Evolutionary conservation across 192 early-diverging fungal species (phyloP), one percentile per base, ranked within the genome.

Genomic region (Diversispora eburnea): DNA sequence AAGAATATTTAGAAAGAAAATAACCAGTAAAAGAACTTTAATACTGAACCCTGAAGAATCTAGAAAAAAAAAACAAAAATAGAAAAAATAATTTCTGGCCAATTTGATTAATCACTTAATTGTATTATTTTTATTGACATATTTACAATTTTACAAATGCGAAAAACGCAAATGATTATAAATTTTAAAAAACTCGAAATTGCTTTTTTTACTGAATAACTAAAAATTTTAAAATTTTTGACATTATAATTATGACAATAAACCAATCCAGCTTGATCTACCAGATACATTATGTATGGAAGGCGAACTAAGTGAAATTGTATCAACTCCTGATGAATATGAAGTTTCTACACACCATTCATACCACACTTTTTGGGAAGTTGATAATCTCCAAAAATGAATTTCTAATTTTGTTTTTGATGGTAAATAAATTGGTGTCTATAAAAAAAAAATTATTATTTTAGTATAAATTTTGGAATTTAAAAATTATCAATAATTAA

Each of bases 341-440:
- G 64, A 62, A 39, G 80, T 73, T 20, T 76, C 74, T 3, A 90
- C 90, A 42, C 81, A 77, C 98, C 98, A 99, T 79, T 99, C 98
- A 77, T 98, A 98, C 98, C 98, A 99, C 10, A 95, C 92, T 72
- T 94, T 97, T 49, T 91, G 74, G 17, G 76, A 80, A 60, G 87
- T 84, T n/a, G 91, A 84, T 52, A 87, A 79, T 33, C 98, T 78
- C 96, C 98, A 99, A 77, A 98, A 91, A 72, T 92, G 84, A 12
- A 94, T 80, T 8, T 81, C 78, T 1, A 99, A 77, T 2, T 66
- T 67, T 10, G 88, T 78, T 5, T 86, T 88, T 8, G 80, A 72
- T 8, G 84, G 83, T n/a, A 92, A 84, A 68, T 83, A 81, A 39
- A 98, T 68, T 5, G 97, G 97, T 2, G 77, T 84, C 84, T 87